Percentiles rank a stretch among this genome's conserved stretches.
Conservation (phyloP, 129 eudicot species). For the Solidago caesia region DNA sequence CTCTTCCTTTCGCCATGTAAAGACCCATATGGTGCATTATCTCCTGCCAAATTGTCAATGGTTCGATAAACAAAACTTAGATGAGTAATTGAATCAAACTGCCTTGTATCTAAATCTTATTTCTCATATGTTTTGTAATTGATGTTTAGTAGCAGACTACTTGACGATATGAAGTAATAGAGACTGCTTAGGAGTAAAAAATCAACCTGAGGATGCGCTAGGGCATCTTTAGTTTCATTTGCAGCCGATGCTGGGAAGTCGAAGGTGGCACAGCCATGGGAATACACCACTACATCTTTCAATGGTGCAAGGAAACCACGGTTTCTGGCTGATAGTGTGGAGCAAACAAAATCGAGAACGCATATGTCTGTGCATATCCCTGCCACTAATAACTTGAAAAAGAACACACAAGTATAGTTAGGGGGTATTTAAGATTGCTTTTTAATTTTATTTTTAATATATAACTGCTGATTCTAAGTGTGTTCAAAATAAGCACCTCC, state of each 20-base stretch:
- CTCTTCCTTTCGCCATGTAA: conserved; percentile 84
- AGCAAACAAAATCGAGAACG: conserved; percentile 80
- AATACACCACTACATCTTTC: conserved; percentile 75
- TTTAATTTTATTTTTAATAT: too few species aligned
- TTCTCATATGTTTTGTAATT: background rate
- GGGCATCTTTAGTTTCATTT: conserved; percentile 38
- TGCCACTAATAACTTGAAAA: conserved; percentile 66
- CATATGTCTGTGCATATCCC: conserved; percentile 90
- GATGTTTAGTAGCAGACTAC: background rate
- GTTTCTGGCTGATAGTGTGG: conserved; percentile 64
- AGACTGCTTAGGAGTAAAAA: background rate
- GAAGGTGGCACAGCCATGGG: conserved; percentile 80
- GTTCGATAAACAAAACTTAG: background rate
- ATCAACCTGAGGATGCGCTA: conserved; percentile 68
- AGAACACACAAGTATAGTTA: too few species aligned
- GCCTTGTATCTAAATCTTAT: background rate
- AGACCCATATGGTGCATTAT: conserved; percentile 85
- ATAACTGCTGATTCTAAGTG: too few species aligned
- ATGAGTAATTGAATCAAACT: too few species aligned
- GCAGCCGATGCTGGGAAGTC: conserved; percentile 64
- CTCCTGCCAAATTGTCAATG: conserved; percentile 40
- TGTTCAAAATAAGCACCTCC: background rate
- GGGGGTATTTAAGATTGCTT: background rate
- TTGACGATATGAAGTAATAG: background rate
- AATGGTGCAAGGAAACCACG: conserved; percentile 68